Conservation (phyloP, 2,329 filamentous ascomycete genomes). For the Xylaria sp. region DNA sequence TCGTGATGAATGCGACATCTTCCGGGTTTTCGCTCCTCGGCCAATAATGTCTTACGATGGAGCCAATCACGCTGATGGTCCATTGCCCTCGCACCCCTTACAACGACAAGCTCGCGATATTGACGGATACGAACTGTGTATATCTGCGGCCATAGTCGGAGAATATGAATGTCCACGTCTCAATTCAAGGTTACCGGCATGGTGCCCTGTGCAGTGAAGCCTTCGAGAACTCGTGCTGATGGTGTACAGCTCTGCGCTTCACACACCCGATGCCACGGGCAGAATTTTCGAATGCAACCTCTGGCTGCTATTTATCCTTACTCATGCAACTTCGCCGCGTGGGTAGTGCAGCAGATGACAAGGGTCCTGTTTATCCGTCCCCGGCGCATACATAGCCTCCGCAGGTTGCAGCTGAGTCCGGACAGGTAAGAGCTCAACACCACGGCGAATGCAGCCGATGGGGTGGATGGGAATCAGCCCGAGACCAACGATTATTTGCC, state of each 20-base stretch:
- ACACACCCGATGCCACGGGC: neutral
- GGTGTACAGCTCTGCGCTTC: neutral
- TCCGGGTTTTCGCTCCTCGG: neutral
- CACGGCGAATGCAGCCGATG: neutral
- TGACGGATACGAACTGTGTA: neutral
- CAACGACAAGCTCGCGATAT: neutral
- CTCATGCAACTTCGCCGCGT: constrained; percentile 19
- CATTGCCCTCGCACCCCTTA: neutral
- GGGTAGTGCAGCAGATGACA: constrained; percentile 13
- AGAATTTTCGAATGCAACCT: constrained; percentile 13
- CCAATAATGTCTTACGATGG: constrained; percentile 9
- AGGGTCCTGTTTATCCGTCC: constrained; percentile 4
- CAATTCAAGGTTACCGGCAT: neutral
- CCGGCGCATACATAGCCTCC: constrained; percentile 15
- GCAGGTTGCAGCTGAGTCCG: constrained; percentile 14
- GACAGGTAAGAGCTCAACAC: neutral
- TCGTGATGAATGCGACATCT: constrained; percentile 16
- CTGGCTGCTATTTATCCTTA: constrained; percentile 3
- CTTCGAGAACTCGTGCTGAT: neutral
- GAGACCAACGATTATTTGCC: neutral
- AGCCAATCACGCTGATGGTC: constrained; percentile 1
- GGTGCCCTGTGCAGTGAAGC: neutral
- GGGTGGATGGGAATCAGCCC: neutral
- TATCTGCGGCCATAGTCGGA: neutral
- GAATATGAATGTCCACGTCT: neutral